Evolutionary conservation across 2,329 filamentous ascomycete genomes (phyloP).

Genomic region (Lasiodiplodia hormozganensis): DNA sequence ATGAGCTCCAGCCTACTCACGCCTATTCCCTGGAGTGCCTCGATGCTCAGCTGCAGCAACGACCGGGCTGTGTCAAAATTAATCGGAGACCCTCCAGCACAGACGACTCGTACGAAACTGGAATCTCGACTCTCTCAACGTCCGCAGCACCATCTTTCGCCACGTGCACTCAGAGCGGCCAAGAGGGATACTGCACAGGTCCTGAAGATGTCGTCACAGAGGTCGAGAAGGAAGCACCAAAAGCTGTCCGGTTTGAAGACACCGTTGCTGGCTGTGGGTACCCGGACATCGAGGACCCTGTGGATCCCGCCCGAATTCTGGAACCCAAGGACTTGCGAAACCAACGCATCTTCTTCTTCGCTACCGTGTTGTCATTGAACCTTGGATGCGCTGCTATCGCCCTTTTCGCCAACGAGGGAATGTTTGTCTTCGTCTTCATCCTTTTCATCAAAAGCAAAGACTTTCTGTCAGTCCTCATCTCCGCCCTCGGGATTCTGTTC

Average conservation of each 20-base stretch:
- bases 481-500: constrained; percentile 28
- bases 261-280: constrained; percentile 24
- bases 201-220: neutral
- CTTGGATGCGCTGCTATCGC: constrained; percentile 14
- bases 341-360: constrained; percentile 25
- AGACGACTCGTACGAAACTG: neutral
- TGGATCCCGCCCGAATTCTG: constrained; percentile 20
- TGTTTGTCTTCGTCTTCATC: constrained; percentile 33
- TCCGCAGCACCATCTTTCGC: neutral
- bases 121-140: neutral
- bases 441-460: constrained; percentile 37
- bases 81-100: neutral
- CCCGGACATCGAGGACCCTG: constrained; percentile 23
- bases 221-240: neutral
- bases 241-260: constrained; percentile 15
- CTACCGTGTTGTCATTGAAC: constrained; percentile 5
- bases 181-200: constrained; percentile 10
- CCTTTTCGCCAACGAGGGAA: constrained; percentile 16
- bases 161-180: constrained; percentile 3
- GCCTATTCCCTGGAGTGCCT: neutral
- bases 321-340: constrained; percentile 18
- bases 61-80: no score
- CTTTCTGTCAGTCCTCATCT: constrained; percentile 33
- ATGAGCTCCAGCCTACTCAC: neutral
- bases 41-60: neutral